phyloP scores from a whole-genome alignment of 306 rosid genomes.

The Senna siamea region DNA sequence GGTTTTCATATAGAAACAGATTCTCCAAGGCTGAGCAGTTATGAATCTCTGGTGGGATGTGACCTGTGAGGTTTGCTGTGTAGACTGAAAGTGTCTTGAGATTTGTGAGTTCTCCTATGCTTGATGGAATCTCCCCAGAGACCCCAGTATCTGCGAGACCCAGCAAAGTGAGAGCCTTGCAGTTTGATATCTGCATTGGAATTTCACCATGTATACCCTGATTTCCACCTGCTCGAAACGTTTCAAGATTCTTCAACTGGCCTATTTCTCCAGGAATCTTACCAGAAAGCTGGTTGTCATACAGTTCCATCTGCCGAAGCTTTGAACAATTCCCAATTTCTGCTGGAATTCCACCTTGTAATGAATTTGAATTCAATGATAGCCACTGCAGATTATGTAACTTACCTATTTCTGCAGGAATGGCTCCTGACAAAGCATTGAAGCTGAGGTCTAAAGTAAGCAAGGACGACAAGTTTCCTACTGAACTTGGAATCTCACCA shows the following conservation, averaged over 20 bases:
- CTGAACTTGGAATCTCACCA: constrained; percentile 64
- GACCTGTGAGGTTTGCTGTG: constrained; percentile 80
- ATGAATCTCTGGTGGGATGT: constrained; percentile 78
- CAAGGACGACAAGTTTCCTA: constrained; percentile 80
- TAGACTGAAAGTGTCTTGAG: constrained; percentile 81
- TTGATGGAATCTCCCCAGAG: constrained; percentile 77
- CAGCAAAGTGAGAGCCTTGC: constrained; percentile 65
- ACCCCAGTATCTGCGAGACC: constrained; percentile 89
- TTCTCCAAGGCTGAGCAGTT: constrained; percentile 77
- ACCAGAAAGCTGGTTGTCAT: constrained; percentile 81
- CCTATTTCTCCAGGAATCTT: constrained; percentile 78
- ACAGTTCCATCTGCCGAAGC: constrained; percentile 70
- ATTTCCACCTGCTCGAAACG: constrained; percentile 85
- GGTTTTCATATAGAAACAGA: constrained; percentile 84
- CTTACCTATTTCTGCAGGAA: constrained; percentile 70
- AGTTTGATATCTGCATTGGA: constrained; percentile 79
- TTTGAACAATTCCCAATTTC: constrained; percentile 79
- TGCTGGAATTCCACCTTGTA: constrained; percentile 66
- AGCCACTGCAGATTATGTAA: constrained; percentile 56
- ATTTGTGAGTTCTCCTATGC: constrained; percentile 71
- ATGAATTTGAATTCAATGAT: constrained; percentile 71
- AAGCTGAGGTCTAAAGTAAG: constrained; percentile 76
- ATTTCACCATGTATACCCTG: constrained; percentile 74
- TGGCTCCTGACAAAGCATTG: constrained; percentile 77
- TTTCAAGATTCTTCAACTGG: constrained; percentile 56